A percentile compares a stretch with the other conserved stretches of the same genome.
Conservation (phyloP, 2,329 filamentous ascomycete genomes). For the Byssochlamys sp. region DNA sequence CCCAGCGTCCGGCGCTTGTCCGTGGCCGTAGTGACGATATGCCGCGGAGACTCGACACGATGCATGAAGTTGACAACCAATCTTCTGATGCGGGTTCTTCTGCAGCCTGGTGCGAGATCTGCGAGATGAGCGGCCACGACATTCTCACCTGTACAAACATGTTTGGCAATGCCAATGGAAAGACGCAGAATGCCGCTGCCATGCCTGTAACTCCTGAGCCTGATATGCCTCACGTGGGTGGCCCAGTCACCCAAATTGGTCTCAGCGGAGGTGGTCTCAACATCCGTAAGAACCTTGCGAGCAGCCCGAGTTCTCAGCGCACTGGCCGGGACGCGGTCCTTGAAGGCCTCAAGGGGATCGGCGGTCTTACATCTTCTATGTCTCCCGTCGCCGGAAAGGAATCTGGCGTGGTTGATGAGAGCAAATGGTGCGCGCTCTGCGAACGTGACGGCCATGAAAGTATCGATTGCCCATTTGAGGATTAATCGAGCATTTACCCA, state of each 20-base stretch:
- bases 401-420: slow-evolving; percentile 65
- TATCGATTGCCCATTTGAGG: slow-evolving; percentile 87
- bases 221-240: slow-evolving; percentile 1
- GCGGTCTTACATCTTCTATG: slow-evolving; percentile 31
- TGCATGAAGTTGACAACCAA: slow-evolving; percentile 31
- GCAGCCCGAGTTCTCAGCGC: slow-evolving; percentile 21
- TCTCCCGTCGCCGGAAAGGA: slow-evolving; percentile 68
- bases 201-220: background rate
- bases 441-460: slow-evolving; percentile 95
- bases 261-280: slow-evolving; percentile 1
- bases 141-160: slow-evolving; percentile 90
- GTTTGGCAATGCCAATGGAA: slow-evolving; percentile 45
- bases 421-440: slow-evolving; percentile 94
- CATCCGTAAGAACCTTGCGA: slow-evolving; percentile 4
- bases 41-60: slow-evolving; percentile 26
- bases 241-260: slow-evolving; percentile 7
- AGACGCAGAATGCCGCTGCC: background rate
- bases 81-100: slow-evolving; percentile 60
- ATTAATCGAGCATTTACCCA: slow-evolving; percentile 31
- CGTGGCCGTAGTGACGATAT: slow-evolving; percentile 18
- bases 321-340: slow-evolving; percentile 34
- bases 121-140: slow-evolving; percentile 82
- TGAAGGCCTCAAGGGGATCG: slow-evolving; percentile 34
- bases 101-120: slow-evolving; percentile 86
- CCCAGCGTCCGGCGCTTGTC: slow-evolving; percentile 15